phyloP scores from a whole-genome alignment of 1,284 basidiomycete genomes.

The Leccinum subrobustum region DNA sequence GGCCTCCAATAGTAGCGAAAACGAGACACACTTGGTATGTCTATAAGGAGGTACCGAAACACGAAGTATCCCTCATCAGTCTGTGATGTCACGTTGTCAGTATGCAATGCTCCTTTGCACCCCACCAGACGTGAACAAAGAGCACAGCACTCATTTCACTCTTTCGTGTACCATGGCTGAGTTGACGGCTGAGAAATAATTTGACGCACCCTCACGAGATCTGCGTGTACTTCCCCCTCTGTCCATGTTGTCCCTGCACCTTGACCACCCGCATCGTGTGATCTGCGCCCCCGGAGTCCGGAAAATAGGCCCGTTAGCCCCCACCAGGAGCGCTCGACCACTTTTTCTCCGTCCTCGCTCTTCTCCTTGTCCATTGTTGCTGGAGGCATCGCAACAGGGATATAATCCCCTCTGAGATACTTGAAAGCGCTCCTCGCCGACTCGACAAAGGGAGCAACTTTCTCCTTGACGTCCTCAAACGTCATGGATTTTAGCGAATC shows the following conservation, averaged over 20 bases:
- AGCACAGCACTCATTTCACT: conserved; percentile 2
- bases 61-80: conserved; percentile 75
- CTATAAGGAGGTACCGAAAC: conserved; percentile 74
- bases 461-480: conserved; percentile 51
- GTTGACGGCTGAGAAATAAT: conserved; percentile 1
- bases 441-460: conserved; percentile 36
- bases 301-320: conserved; percentile 68
- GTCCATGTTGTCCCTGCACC: conserved; percentile 49
- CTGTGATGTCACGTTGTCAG: conserved; percentile 38
- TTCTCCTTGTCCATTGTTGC: conserved; percentile 17
- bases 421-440: conserved; percentile 56
- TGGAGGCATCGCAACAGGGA: conserved; percentile 37
- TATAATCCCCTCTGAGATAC: conserved; percentile 63
- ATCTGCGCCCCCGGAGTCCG: conserved; percentile 50
- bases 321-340: conserved; percentile 45
- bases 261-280: conserved; percentile 31
- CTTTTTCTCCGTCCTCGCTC: conserved; percentile 35
- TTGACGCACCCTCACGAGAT: conserved; percentile 63
- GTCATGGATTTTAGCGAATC: conserved; percentile 48
- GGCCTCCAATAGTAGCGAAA: neutral
- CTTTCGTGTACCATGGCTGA: neutral
- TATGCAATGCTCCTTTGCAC: conserved; percentile 5
- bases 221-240: conserved; percentile 78
- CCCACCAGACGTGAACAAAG: conserved; percentile 4
- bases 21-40: conserved; percentile 67